phyloP scores from a whole-genome alignment of 164 flowering plant species.

The Tetracentron sinense region DNA sequence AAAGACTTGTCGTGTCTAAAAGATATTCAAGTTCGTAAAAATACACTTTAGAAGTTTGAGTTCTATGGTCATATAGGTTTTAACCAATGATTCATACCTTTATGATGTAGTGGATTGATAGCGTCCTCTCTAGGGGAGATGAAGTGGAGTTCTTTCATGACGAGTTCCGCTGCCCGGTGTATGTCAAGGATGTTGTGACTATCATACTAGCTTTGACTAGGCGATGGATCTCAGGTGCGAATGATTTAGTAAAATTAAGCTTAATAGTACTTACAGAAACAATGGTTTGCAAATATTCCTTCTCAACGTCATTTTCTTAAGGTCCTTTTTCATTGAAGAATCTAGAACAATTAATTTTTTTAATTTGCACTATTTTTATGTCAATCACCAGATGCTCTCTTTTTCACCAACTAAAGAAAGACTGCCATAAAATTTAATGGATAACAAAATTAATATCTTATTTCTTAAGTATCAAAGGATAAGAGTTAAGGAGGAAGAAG shows the following conservation, averaged over 20 bases:
- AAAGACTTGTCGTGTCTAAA: not conserved
- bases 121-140: constrained; percentile 66
- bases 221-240: constrained; percentile 65
- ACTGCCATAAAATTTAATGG: too few relatives aligned
- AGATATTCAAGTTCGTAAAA: too few relatives aligned
- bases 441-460: too few relatives aligned
- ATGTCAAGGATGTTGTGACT: constrained; percentile 73
- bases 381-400: too few relatives aligned
- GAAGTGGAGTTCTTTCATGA: constrained; percentile 67
- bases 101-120: constrained; percentile 72
- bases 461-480: too few relatives aligned
- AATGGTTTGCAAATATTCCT: not conserved
- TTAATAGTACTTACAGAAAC: not conserved
- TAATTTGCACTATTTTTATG: too few relatives aligned
- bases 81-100: constrained; percentile 7
- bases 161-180: constrained; percentile 87
- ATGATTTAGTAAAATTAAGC: not conserved
- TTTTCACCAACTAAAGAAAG: too few relatives aligned
- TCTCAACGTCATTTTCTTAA: not conserved
- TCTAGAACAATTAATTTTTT: too few relatives aligned
- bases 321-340: too few relatives aligned
- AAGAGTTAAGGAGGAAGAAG: too few relatives aligned
- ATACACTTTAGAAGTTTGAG: too few relatives aligned
- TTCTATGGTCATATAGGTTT: not conserved
- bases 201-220: constrained; percentile 45